A percentile compares a stretch with the other conserved stretches of the same genome.
Conservation (phyloP, 2,329 filamentous ascomycete species). For the Rutstroemia sydowiana region DNA sequence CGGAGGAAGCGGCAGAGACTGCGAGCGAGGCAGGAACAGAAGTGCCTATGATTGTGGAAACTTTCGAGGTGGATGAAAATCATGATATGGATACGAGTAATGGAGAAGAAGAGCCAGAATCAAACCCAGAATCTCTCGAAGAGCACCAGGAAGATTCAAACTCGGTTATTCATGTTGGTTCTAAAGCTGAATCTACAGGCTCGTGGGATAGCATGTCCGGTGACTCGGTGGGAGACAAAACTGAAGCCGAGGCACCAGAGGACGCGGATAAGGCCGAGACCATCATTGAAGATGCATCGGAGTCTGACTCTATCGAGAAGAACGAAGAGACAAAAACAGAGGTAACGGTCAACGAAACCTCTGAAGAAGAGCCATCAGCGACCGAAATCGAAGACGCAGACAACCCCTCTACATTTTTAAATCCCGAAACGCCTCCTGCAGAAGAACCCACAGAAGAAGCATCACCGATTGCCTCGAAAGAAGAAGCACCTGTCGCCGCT, state of each 20-base stretch:
- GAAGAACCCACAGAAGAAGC: too few relatives aligned
- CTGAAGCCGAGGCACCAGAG: background rate
- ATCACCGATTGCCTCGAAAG: too few relatives aligned
- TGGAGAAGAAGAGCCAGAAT: background rate
- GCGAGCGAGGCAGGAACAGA: constrained; percentile 15
- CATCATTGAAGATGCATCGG: background rate
- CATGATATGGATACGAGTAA: constrained; percentile 11
- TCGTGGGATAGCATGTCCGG: constrained; percentile 9
- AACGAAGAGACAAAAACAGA: background rate
- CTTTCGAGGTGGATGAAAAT: constrained; percentile 21
- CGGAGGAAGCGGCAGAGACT: constrained; percentile 1
- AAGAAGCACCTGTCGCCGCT: too few relatives aligned
- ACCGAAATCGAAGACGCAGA: too few relatives aligned
- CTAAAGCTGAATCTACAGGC: constrained; percentile 2
- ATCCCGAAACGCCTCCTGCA: too few relatives aligned
- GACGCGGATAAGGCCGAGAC: background rate
- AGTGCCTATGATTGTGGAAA: constrained; percentile 28
- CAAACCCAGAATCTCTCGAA: background rate
- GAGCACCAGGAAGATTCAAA: background rate
- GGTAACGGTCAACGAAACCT: too few relatives aligned
- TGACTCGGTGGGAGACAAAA: constrained; percentile 2
- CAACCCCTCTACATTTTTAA: too few relatives aligned
- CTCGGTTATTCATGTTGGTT: background rate
- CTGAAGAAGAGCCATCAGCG: too few relatives aligned
- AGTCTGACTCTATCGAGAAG: background rate